Base-by-base conservation (phyloP, 306 rosid genomes). In the Rubus idaeus region DNA sequence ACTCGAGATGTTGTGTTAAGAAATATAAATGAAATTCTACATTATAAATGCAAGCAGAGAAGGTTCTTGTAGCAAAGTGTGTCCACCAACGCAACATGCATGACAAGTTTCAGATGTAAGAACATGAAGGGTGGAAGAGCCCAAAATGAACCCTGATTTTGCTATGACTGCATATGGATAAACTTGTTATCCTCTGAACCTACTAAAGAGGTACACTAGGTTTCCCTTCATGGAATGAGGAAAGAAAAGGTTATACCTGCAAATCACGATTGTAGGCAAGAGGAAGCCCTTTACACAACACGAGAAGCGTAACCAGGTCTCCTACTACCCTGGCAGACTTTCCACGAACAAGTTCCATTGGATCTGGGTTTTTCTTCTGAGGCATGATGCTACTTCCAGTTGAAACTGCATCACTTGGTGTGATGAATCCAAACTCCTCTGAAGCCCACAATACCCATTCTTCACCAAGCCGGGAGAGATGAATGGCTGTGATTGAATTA, bases 391-490 rank as follows among this genome's bases (percentile, higher is more conserved):
- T 95, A 80, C 97, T 95, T 58, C 97, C 99, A 16, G 97, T 95
- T 64, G 97, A 95, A 82, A 95, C 97, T 50, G 96, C 83, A 73
- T 95, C 99, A 55, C 94, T 91, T 61, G 99, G 97, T 6, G 92
- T 90, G 80, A 95, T 79, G 75, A 95, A 95, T 75, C 99, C 99
- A 79, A 95, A 92, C 80, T 95, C 99, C 84, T 95, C 97, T 0
- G 99, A 89, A 71, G 99, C 97, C 97, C 99, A 95, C 84, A 95
- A 46, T 68, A 95, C 99, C 97, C 99, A 95, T 83, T 95, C 99
- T 74, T 95, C 99, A 69, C 99, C 99, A 72, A 95, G 99, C 53
- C 97, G 93, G 78, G 97, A 95, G 73, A 95, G 97, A 84, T 95
- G 99, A 80, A 95, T 87, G 50, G 97, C 99, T 1, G 85, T 88